Percentiles rank a stretch among this genome's conserved stretches.
Conservation (phyloP, 768 basidiomycete species). For the Suillus spraguei region DNA sequence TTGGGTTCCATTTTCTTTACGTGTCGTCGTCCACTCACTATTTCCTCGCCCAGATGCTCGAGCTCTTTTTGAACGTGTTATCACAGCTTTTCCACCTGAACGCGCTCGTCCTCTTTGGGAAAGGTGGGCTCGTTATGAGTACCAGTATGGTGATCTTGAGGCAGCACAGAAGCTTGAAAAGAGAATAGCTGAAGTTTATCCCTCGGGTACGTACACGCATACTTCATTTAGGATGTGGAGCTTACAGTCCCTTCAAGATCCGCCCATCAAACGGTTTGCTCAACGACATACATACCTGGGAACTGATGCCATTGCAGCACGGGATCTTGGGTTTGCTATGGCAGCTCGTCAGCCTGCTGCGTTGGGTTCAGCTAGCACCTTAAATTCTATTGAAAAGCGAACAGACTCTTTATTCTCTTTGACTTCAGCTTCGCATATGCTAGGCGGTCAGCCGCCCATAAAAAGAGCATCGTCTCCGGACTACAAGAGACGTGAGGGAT, state of each 20-base stretch:
- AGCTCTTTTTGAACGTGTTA: slow-evolving; percentile 91
- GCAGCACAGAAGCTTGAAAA: slow-evolving; percentile 88
- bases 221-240: not conserved
- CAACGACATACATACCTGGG: slow-evolving; percentile 74
- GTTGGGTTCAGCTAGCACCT: slow-evolving; percentile 20
- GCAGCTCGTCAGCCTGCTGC: slow-evolving; percentile 33
- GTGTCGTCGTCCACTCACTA: slow-evolving; percentile 9
- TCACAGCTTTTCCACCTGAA: slow-evolving; percentile 74
- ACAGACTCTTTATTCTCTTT: slow-evolving; percentile 40
- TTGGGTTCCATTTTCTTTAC: slow-evolving; percentile 42
- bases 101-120: slow-evolving; percentile 91
- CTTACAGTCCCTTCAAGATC: slow-evolving; percentile 51
- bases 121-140: slow-evolving; percentile 94
- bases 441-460: slow-evolving; percentile 22
- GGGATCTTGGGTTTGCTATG: slow-evolving; percentile 83
- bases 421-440: slow-evolving; percentile 28
- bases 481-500: slow-evolving; percentile 46
- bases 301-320: slow-evolving; percentile 85
- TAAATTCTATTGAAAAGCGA: slow-evolving; percentile 32
- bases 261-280: slow-evolving; percentile 89
- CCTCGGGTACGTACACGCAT: slow-evolving; percentile 59
- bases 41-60: slow-evolving; percentile 72
- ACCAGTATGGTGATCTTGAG: slow-evolving; percentile 91
- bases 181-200: slow-evolving; percentile 86
- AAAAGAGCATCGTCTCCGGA: slow-evolving; percentile 38